These are phyloP conservation scores for Hypoxylon rubiginosum DNA, from an alignment of 2,329 filamentous ascomycete species.

Conservation along the genomic window DNA sequence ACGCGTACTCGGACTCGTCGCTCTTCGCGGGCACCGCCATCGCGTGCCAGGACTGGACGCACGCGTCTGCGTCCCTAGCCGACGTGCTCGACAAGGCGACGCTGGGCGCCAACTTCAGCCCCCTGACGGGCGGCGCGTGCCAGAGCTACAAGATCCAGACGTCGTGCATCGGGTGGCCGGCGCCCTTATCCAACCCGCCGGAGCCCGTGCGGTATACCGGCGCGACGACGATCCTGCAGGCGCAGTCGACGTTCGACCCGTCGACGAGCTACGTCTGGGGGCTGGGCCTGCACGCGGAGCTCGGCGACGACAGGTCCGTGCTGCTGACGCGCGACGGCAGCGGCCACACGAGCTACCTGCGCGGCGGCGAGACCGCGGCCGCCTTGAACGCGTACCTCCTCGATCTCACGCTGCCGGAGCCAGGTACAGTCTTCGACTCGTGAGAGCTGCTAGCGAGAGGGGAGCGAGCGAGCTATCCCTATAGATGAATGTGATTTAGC, in stretches of 20 bases:
- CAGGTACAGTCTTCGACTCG: constrained; percentile 43
- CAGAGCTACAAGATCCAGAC: constrained; percentile 55
- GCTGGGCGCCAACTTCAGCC: constrained; percentile 51
- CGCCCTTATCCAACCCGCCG: constrained; percentile 53
- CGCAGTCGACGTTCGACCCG: constrained; percentile 58
- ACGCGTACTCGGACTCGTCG: constrained; percentile 44
- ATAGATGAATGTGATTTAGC: background rate
- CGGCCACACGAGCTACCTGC: constrained; percentile 56
- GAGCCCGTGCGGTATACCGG: constrained; percentile 45
- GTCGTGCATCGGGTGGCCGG: constrained; percentile 58
- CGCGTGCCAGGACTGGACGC: constrained; percentile 56
- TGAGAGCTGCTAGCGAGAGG: constrained; percentile 5
- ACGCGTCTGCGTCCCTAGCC: constrained; percentile 43
- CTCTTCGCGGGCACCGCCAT: constrained; percentile 52
- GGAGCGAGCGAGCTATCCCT: background rate
- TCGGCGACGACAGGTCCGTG: constrained; percentile 50
- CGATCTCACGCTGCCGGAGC: constrained; percentile 50
- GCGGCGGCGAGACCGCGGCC: constrained; percentile 50
- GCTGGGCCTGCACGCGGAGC: constrained; percentile 49
- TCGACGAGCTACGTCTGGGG: constrained; percentile 57
- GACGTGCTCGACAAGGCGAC: constrained; percentile 48
- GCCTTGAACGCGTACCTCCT: constrained; percentile 54
- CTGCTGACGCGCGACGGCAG: constrained; percentile 57
- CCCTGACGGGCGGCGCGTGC: constrained; percentile 53
- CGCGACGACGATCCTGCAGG: constrained; percentile 53